Evolutionary conservation across 148 eudicot species (phyloP), one percentile per base, ranked within the genome.

Genomic region (Selenicereus undatus): DNA sequence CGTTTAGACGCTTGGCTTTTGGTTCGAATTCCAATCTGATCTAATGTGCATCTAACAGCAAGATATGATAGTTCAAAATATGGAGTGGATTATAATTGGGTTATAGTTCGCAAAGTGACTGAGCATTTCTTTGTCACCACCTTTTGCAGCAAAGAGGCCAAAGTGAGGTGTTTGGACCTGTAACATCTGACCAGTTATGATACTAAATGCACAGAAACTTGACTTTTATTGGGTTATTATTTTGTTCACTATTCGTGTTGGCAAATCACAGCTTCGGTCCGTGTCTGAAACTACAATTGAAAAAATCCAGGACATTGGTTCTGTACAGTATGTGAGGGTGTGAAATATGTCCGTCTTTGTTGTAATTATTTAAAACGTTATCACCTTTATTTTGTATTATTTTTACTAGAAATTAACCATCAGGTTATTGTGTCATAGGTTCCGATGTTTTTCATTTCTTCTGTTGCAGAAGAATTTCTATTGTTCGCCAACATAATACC

Each of bases 401-500:
- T 50, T 35, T 72, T 32, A 56, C 30, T 12, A n/a, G 62, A 60
- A 54, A 9, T 42, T 84, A 74, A 77, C 76, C 74, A 50, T 42
- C 68, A 22, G 22, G 10, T 78, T 51, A 10, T 45, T 81, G 54
- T 66, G 56, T 85, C 82, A 78, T 62, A 93, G 98, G 94, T 90
- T 76, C 97, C 97, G 45, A 88, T 95, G 74, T 93, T 84, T 74
- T 74, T 93, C 73, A 81, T 93, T 73, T 96, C 99, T 76, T 86
- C 95, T 80, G 89, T 91, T 73, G 94, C 99, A 52, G 92, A 91
- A 86, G 99, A 95, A 83, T 78, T 93, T 71, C 75, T 95, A 81
- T 88, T 93, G 54, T 92, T 82, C 79, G 80, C 90, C 60, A 92
- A 84, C 87, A 88, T 92, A 62, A 87, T 95, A 58, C 95, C 98